Evolutionary conservation across 768 basidiomycete genomes (phyloP).

Genomic region (Termitomyces sp.): DNA sequence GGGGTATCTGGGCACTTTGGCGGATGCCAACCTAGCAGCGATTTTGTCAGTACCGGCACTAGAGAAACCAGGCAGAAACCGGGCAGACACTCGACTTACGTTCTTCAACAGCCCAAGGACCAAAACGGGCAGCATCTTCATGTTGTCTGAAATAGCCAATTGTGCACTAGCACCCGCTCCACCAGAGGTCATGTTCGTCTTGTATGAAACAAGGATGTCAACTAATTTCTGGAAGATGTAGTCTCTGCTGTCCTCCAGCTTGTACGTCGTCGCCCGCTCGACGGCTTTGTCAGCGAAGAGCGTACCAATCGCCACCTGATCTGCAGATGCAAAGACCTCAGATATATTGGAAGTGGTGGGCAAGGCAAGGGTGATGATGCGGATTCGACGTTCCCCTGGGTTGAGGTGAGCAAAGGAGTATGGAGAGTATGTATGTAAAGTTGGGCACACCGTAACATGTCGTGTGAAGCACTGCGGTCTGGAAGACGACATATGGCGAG

Average conservation of each 20-base stretch:
- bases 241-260: slow-evolving; percentile 86
- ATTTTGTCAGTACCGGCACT: not conserved
- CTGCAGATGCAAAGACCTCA: slow-evolving; percentile 86
- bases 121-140: slow-evolving; percentile 92
- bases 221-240: slow-evolving; percentile 78
- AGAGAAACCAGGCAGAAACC: not conserved
- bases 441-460: slow-evolving; percentile 72
- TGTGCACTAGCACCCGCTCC: slow-evolving; percentile 94
- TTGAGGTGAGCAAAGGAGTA: not conserved
- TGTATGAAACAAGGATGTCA: slow-evolving; percentile 83
- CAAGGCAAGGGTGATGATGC: slow-evolving; percentile 83
- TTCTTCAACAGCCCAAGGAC: slow-evolving; percentile 92
- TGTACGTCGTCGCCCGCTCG: slow-evolving; percentile 78
- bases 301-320: slow-evolving; percentile 82
- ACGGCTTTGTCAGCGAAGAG: slow-evolving; percentile 90
- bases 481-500: slow-evolving; percentile 87
- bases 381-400: slow-evolving; percentile 75
- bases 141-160: slow-evolving; percentile 85
- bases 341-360: slow-evolving; percentile 86
- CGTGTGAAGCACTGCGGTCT: slow-evolving; percentile 92
- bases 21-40: slow-evolving; percentile 74
- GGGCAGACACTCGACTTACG: slow-evolving; percentile 35
- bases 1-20: slow-evolving; percentile 95
- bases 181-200: slow-evolving; percentile 92
- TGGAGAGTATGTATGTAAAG: not conserved